Evolutionary conservation across 2,329 filamentous ascomycete genomes (phyloP).

Genomic region (Claviceps sp.): DNA sequence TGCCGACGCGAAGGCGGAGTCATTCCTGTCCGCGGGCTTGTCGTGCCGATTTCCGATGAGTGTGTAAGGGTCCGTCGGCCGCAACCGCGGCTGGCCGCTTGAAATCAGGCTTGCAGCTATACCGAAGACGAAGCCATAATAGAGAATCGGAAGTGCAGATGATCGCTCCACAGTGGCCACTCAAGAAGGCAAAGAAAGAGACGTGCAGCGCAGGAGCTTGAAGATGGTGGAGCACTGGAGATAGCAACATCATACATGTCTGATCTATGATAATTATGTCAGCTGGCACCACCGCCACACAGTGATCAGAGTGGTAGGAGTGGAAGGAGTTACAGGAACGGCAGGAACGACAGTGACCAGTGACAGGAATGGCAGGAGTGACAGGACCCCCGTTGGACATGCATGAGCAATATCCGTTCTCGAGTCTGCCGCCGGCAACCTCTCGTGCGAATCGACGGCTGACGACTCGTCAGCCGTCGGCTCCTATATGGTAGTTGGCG

Average conservation of each 20-base stretch:
- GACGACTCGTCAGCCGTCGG: neutral
- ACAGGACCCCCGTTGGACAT: neutral
- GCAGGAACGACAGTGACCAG: neutral
- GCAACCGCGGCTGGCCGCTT: constrained; percentile 26
- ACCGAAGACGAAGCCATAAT: neutral
- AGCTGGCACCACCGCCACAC: neutral
- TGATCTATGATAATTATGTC: neutral
- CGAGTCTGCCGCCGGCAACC: neutral
- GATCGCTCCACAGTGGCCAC: neutral
- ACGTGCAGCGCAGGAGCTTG: neutral
- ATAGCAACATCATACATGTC: neutral
- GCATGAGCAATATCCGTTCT: neutral
- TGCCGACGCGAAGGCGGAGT: neutral
- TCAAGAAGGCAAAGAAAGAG: neutral
- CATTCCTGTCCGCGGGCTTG: neutral
- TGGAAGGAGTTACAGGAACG: neutral
- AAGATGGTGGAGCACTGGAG: neutral
- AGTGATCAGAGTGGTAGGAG: neutral
- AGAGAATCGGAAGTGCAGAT: neutral
- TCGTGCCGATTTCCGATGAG: constrained; percentile 6
- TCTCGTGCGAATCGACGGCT: neutral
- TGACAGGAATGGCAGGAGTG: neutral
- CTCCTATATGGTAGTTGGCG: too few species aligned
- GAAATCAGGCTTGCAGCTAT: constrained; percentile 27
- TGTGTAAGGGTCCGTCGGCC: constrained; percentile 13